Evolutionary conservation across 192 early-diverging fungal genomes (phyloP).

Genomic region (Coemansia sp.): DNA sequence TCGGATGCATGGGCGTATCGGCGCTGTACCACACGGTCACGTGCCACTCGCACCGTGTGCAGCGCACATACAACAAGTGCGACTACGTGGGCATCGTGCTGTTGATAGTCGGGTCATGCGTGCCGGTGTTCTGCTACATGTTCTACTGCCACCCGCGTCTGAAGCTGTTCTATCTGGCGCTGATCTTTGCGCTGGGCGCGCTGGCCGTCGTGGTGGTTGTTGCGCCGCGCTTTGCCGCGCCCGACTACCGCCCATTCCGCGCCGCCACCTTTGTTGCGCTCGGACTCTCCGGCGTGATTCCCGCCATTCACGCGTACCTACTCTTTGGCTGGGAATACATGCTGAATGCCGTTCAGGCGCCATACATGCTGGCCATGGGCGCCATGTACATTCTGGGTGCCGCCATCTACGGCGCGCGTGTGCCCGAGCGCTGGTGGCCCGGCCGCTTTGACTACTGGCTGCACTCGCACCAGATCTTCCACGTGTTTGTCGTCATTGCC

Average conservation of each 20-base stretch:
- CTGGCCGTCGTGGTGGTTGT: slow-evolving; percentile 66
- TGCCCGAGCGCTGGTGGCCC: slow-evolving; percentile 87
- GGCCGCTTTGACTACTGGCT: slow-evolving; percentile 81
- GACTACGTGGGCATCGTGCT: slow-evolving; percentile 91
- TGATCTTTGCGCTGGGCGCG: slow-evolving; percentile 64
- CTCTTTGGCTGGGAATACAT: slow-evolving; percentile 67
- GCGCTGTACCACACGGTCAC: slow-evolving; percentile 78
- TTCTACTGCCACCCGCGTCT: slow-evolving; percentile 64
- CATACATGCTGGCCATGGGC: slow-evolving; percentile 72
- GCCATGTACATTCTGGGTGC: slow-evolving; percentile 79
- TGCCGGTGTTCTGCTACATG: slow-evolving; percentile 54
- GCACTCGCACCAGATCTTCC: slow-evolving; percentile 91
- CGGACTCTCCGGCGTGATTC: slow-evolving; percentile 75
- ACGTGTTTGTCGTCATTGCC: slow-evolving; percentile 76
- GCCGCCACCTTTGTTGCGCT: slow-evolving; percentile 78
- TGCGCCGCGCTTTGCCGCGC: slow-evolving; percentile 65
- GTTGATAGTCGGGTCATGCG: slow-evolving; percentile 66
- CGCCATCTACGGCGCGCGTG: slow-evolving; percentile 77
- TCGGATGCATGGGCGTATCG: slow-evolving; percentile 78
- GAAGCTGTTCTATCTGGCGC: slow-evolving; percentile 59
- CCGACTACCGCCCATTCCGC: slow-evolving; percentile 77
- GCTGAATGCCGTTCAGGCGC: slow-evolving; percentile 61
- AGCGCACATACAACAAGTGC: slow-evolving; percentile 76
- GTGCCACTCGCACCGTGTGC: slow-evolving; percentile 78
- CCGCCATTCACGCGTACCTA: slow-evolving; percentile 63